phyloP scores from a whole-genome alignment of 1,139 yeast species.

The Meyerozyma elateridarum region DNA sequence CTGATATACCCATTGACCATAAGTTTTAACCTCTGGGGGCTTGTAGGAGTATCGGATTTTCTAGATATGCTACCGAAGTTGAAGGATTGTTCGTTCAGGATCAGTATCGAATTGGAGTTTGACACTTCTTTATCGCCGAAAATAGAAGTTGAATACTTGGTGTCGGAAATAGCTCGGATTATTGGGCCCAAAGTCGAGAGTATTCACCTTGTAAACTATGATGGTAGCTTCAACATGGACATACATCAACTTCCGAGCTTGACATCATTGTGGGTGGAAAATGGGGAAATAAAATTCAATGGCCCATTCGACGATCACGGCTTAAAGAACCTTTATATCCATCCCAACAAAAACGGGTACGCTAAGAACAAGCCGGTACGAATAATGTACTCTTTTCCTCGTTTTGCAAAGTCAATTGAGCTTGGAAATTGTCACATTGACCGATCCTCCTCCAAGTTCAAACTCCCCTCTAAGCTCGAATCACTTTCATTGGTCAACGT shows the following conservation, averaged over 20 bases:
- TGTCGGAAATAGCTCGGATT: slow-evolving; percentile 6
- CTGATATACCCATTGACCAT: slow-evolving; percentile 13
- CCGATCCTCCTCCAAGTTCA: slow-evolving; percentile 8
- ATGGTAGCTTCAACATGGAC: slow-evolving; percentile 14
- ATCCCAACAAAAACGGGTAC: slow-evolving; percentile 16
- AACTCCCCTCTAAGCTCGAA: slow-evolving; percentile 11
- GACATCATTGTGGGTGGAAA: slow-evolving; percentile 16
- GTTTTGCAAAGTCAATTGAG: slow-evolving; percentile 10
- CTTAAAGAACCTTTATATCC: slow-evolving; percentile 9
- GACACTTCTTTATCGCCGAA: slow-evolving; percentile 16
- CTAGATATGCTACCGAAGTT: slow-evolving; percentile 8
- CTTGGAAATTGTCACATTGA: slow-evolving; percentile 17
- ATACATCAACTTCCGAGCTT: slow-evolving; percentile 11
- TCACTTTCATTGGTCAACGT: slow-evolving; percentile 11
- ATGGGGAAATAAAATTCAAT: slow-evolving; percentile 14
- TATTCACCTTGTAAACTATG: slow-evolving; percentile 12
- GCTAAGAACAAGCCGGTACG: slow-evolving; percentile 12
- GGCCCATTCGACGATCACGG: slow-evolving; percentile 7
- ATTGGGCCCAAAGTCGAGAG: slow-evolving; percentile 6
- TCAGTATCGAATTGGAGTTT: slow-evolving; percentile 21
- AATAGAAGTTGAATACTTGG: slow-evolving; percentile 12
- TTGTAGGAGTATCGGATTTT: slow-evolving; percentile 16
- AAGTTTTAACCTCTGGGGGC: slow-evolving; percentile 19
- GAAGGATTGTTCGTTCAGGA: slow-evolving; percentile 6
- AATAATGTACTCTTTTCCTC: slow-evolving; percentile 14